Evolutionary conservation across 495 filamentous ascomycete species (phyloP).

Genomic region (Hypoxylon lienhwacheense): DNA sequence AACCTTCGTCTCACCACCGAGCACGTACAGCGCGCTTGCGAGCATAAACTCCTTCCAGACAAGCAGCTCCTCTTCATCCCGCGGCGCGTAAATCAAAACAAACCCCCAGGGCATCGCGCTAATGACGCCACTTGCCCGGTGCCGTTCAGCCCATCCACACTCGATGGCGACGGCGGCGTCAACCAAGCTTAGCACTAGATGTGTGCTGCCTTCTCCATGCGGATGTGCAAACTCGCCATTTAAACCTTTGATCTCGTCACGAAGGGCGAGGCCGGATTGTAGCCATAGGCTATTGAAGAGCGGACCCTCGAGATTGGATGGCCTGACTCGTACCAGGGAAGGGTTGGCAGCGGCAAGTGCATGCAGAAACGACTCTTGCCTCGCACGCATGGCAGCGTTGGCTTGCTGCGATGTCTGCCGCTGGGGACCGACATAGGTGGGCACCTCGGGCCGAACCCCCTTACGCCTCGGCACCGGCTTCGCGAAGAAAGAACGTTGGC

Average conservation of each 20-base stretch:
- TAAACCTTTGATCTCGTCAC: constrained; percentile 7
- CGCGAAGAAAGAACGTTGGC: constrained; percentile 20
- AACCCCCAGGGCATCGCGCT: constrained; percentile 27
- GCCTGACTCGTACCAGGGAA: constrained; percentile 14
- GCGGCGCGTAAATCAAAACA: constrained; percentile 41
- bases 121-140: constrained; percentile 33
- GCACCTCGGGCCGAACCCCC: constrained; percentile 25
- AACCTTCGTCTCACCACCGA: constrained; percentile 14
- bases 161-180: constrained; percentile 36
- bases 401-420: constrained; percentile 29
- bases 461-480: constrained; percentile 1
- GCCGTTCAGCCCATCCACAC: constrained; percentile 38
- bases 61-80: constrained; percentile 31
- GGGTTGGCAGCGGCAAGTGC: constrained; percentile 23
- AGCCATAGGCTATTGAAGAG: constrained; percentile 28
- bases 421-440: constrained; percentile 33
- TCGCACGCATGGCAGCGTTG: background rate
- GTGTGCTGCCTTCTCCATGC: constrained; percentile 36
- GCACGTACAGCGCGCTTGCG: constrained; percentile 19
- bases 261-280: background rate
- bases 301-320: constrained; percentile 38
- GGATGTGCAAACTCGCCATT: constrained; percentile 37
- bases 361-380: constrained; percentile 18
- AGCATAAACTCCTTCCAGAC: constrained; percentile 34
- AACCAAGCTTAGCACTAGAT: constrained; percentile 32